Conservation (phyloP, 169 alveolate genomes). For the Cytauxzoon felis region DNA sequence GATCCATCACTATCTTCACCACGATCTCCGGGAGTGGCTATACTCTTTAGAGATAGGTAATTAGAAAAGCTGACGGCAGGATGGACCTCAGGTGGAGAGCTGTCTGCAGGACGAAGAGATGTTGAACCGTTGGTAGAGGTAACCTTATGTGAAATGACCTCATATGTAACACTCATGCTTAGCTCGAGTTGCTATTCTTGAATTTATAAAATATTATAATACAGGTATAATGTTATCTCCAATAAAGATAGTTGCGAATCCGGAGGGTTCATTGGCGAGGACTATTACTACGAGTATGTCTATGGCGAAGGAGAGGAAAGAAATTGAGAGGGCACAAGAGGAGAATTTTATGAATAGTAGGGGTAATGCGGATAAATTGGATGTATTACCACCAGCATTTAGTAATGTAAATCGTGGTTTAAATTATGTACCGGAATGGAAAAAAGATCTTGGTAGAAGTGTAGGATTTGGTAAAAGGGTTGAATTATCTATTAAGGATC, state of each 20-base stretch:
- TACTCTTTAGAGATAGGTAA: no score
- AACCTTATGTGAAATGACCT: no score
- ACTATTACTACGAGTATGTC: slow-evolving; percentile 85
- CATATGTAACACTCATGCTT: background rate
- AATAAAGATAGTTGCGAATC: slow-evolving; percentile 85
- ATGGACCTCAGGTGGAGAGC: no score
- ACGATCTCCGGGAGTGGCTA: no score
- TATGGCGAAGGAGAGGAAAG: slow-evolving; percentile 89
- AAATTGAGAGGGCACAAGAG: slow-evolving; percentile 72
- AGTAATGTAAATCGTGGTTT: slow-evolving; percentile 79
- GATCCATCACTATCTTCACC: no score
- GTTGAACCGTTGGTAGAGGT: no score
- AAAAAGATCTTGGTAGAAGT: no score
- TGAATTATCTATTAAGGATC: slow-evolving; percentile 89
- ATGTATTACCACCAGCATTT: slow-evolving; percentile 88
- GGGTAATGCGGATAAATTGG: no score
- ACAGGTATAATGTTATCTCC: slow-evolving; percentile 84
- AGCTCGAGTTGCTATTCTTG: background rate
- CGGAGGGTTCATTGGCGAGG: slow-evolving; percentile 89
- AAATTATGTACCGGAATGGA: slow-evolving; percentile 72
- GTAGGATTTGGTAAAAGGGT: no score
- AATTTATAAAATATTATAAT: background rate
- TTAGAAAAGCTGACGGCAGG: no score
- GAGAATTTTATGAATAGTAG: slow-evolving; percentile 80
- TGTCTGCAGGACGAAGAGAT: background rate